Percentiles rank a stretch among this genome's conserved stretches.
phyloP scores from a whole-genome alignment of 2,329 filamentous ascomycete species.

The Sporothrix brunneoviolacea region DNA sequence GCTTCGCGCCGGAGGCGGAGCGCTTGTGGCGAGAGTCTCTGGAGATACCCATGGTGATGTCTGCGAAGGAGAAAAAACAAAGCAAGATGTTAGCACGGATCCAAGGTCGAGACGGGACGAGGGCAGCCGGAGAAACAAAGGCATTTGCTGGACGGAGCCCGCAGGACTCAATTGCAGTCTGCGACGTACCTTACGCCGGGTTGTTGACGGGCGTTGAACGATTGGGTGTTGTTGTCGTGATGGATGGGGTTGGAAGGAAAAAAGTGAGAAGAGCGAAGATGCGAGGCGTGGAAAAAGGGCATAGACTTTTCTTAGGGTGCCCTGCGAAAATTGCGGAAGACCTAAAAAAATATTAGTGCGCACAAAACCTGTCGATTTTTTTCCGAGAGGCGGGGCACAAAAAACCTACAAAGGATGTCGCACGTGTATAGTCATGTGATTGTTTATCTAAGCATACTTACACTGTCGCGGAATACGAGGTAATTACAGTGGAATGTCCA shows the following conservation, averaged over 20 bases:
- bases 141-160: not conserved
- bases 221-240: conserved; percentile 14
- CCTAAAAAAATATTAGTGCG: conserved; percentile 18
- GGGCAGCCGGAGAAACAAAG: not conserved
- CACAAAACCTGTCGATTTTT: conserved; percentile 15
- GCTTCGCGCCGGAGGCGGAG: conserved; percentile 97
- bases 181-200: conserved; percentile 18
- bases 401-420: not conserved
- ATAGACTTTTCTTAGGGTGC: conserved; percentile 12
- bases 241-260: conserved; percentile 12
- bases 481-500: too few relatives aligned
- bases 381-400: conserved; percentile 13
- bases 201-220: conserved; percentile 14
- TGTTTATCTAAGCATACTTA: not conserved
- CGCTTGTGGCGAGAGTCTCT: conserved; percentile 99
- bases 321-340: conserved; percentile 13
- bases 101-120: not conserved
- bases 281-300: conserved; percentile 10
- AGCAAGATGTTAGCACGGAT: not conserved
- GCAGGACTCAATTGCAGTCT: not conserved
- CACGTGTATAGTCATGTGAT: conserved; percentile 1
- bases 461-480: too few relatives aligned
- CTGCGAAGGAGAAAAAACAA: conserved; percentile 38
- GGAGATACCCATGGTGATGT: conserved; percentile 97
- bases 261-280: conserved; percentile 9